Evolutionary conservation across 352 stramenopile genomes (phyloP).

Genomic region (Pythium diclinum): DNA sequence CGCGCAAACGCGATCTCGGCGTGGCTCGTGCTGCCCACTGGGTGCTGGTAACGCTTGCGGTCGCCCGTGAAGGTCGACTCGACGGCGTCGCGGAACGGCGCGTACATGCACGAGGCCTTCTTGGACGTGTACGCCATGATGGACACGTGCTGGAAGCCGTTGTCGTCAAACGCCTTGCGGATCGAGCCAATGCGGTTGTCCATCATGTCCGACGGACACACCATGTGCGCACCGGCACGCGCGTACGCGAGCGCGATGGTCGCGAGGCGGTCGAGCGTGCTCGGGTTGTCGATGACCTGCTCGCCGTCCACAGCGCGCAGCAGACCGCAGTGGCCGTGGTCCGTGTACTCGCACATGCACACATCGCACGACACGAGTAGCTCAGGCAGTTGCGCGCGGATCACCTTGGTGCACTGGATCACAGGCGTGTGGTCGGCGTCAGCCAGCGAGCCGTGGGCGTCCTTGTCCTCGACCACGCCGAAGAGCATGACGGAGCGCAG

Average conservation of each 20-base stretch:
- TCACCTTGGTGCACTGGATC: constrained; percentile 59
- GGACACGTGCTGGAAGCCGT: constrained; percentile 97
- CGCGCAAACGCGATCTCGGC: constrained; percentile 73
- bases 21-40: constrained; percentile 80
- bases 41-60: constrained; percentile 97
- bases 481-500: constrained; percentile 88
- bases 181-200: constrained; percentile 97
- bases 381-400: constrained; percentile 65
- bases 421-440: constrained; percentile 76
- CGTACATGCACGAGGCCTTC: constrained; percentile 95
- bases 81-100: constrained; percentile 96
- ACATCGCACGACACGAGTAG: constrained; percentile 85
- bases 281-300: constrained; percentile 95
- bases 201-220: constrained; percentile 97
- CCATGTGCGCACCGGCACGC: constrained; percentile 95
- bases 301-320: constrained; percentile 90
- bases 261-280: constrained; percentile 94
- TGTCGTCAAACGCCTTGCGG: constrained; percentile 91
- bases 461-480: constrained; percentile 84
- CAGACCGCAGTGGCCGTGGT: constrained; percentile 85
- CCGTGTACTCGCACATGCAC: constrained; percentile 90
- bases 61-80: constrained; percentile 94
- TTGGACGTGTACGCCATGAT: constrained; percentile 99
- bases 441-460: constrained; percentile 68
- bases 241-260: constrained; percentile 95